Evolutionary conservation across 2,329 filamentous ascomycete species (phyloP), one percentile per base, ranked within the genome.

Genomic region (Daldinia sp.): DNA sequence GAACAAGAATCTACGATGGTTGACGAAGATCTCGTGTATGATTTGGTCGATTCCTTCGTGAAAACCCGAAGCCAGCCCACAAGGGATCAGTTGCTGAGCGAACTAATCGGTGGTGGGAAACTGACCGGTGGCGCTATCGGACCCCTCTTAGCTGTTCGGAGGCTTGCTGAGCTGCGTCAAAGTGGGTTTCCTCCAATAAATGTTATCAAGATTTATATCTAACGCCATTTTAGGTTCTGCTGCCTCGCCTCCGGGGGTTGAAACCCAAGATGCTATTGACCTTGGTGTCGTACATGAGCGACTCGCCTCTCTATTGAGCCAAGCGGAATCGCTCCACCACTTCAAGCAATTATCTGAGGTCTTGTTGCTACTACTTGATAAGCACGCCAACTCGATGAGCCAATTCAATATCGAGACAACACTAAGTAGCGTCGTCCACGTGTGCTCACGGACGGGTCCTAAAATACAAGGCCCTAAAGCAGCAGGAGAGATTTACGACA

Each of bases 321-420:
- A 35, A n/a, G 65, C 69, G 4, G 57, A 49, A 10, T 71, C 74
- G 2, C 66, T 72, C 9, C 60, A 56, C 6, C 73, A 75, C 37
- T 75, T 76, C 49, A 70, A 67, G 50, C 58, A 68, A 3, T 60
- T 75, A 43, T 63, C 70, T 17, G 70, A 72, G 51, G 68, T 64
- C 4, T 59, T 75, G 45, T n/a, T 70, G 4, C 73, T 77, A 1
- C 76, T 87, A 7, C 77, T 87, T 21, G 83, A 85, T 64, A 80
- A 79, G 66, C 81, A 81, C 41, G 77, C 81, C 0, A 78, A 77
- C 15, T 77, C 78, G 37, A 84, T 87, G 79, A 81, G 79, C 4
- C 85, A 88, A 68, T 86, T 84, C 81, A 87, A 86, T 64, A 78
- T 87, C 19, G 85, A 87, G 62, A 68, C 77, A 25, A 85, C 83